Base-by-base conservation (phyloP, 164 flowering plant species). In the Vitis riparia region DNA sequence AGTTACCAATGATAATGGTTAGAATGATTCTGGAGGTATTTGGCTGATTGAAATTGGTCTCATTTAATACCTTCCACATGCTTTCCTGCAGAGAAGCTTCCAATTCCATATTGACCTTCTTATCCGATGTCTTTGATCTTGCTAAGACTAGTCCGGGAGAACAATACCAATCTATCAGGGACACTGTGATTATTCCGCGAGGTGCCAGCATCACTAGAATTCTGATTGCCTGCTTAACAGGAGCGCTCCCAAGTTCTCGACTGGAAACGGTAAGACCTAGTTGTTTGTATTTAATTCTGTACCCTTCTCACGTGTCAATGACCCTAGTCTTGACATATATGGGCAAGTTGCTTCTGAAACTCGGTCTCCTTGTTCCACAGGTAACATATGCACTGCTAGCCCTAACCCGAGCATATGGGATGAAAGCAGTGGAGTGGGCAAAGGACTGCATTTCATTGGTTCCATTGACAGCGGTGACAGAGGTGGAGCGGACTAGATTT, bases 191-290 rank as follows among this genome's bases (percentile, higher is more conserved):
- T 44, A 75, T 93, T 73, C 98, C 99, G 52, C 89, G 99, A 67
- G 99, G 99, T 51, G 58, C 89, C 30, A 84, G 58, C 67, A 81
- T 96, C 65, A 82, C 92, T 63, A 84, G 99, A 83, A 82, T 96
- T 68, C 80, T 96, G 74, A 76, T 96, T 66, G 98, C 98, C 68
- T 87, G 90, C n/a, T 75, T 92, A 65, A 84, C 97, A 9, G 99
- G 99, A 78, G 99, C 99, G 14, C 94, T 92, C 9, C 97, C 99
- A 17, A 85, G 87, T 67, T 91, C 98, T 60, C 87, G 98, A 67
- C 62, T 93, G 15, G 98, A 93, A 79, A 80, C 87, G 85, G 99
- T 93, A 77, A 56, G 23, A 13, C 13, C 59, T 15, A 15, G 57
- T 17, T 16, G 13, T 62, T 32, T 9, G 59, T 27, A 57, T 17